Evolutionary conservation across 2,329 filamentous ascomycete species (phyloP).

Genomic region (Phialophora expanda): DNA sequence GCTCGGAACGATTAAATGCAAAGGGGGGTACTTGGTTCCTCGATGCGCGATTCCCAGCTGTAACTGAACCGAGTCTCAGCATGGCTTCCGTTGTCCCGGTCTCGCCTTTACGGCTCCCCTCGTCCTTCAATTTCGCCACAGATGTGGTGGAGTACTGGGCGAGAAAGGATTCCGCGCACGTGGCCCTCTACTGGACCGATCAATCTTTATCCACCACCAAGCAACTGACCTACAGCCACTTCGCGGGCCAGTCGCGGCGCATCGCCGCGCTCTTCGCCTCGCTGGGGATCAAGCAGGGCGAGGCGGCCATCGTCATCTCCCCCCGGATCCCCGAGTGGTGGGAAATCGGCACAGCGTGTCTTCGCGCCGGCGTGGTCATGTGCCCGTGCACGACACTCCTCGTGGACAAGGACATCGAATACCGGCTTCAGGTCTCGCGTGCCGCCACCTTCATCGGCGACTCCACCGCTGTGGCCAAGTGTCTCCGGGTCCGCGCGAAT

Average conservation of each 20-base stretch:
- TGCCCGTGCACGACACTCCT: constrained; percentile 49
- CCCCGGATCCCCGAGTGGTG: constrained; percentile 49
- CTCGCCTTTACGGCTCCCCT: constrained; percentile 28
- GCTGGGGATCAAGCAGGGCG: constrained; percentile 44
- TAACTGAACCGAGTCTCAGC: constrained; percentile 1
- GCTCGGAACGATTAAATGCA: neutral
- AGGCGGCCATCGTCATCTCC: constrained; percentile 47
- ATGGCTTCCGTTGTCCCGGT: constrained; percentile 26
- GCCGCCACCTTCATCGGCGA: constrained; percentile 50
- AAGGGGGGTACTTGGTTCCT: neutral
- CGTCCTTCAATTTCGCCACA: constrained; percentile 49
- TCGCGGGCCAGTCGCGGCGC: constrained; percentile 46
- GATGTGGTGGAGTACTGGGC: constrained; percentile 52
- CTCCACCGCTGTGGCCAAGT: constrained; percentile 44
- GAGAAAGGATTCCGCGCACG: constrained; percentile 37
- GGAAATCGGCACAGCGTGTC: constrained; percentile 48
- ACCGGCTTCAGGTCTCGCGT: constrained; percentile 43
- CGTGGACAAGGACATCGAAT: constrained; percentile 49
- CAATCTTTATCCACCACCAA: constrained; percentile 42
- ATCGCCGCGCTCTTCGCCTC: constrained; percentile 45
- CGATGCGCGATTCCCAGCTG: neutral
- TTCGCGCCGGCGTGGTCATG: constrained; percentile 47
- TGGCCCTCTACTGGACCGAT: constrained; percentile 50
- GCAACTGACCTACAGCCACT: constrained; percentile 46
- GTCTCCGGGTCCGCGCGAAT: constrained; percentile 42